Conservation (phyloP, 345 rosid species). For the Luvunga scandens region DNA sequence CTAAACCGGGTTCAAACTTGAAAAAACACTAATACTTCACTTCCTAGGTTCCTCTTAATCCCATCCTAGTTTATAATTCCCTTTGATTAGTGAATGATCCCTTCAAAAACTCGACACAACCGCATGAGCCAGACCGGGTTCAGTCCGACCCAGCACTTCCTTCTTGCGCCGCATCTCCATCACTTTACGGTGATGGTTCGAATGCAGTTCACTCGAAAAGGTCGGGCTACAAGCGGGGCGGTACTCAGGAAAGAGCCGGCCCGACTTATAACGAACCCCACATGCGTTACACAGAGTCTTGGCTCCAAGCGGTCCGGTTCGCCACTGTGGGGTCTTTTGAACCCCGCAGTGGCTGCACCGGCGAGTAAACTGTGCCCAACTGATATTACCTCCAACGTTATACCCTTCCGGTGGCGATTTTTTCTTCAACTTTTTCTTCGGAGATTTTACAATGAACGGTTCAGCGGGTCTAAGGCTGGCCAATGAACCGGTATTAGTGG, state of each 20-base stretch:
- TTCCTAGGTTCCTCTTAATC: background rate
- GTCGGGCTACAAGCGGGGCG: conserved; percentile 96
- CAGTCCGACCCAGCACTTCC: conserved; percentile 29
- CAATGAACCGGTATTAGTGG: conserved; percentile 10
- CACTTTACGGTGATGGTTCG: conserved; percentile 87
- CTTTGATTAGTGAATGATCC: background rate
- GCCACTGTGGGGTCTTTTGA: conserved; percentile 91
- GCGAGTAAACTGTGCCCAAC: conserved; percentile 31
- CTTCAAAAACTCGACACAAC: conserved; percentile 60
- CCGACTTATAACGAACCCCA: conserved; percentile 89
- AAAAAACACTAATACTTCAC: background rate
- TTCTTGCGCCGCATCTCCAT: conserved; percentile 76
- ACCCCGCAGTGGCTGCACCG: conserved; percentile 96
- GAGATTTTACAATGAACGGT: conserved; percentile 23
- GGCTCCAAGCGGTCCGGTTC: conserved; percentile 86
- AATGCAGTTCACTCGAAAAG: conserved; percentile 67
- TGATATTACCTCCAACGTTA: conserved; percentile 9
- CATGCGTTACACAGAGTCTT: conserved; percentile 94
- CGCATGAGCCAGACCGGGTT: conserved; percentile 27
- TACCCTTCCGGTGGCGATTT: conserved; percentile 16
- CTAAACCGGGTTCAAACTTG: conserved; percentile 8
- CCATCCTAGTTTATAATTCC: background rate
- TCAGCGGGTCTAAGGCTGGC: conserved; percentile 21
- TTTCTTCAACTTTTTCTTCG: conserved; percentile 37
- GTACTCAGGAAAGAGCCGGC: conserved; percentile 83